A percentile compares a stretch with the other conserved stretches of the same genome.
Evolutionary conservation across 1,284 basidiomycete genomes (phyloP).

Genomic region (Ustilago crameri): DNA sequence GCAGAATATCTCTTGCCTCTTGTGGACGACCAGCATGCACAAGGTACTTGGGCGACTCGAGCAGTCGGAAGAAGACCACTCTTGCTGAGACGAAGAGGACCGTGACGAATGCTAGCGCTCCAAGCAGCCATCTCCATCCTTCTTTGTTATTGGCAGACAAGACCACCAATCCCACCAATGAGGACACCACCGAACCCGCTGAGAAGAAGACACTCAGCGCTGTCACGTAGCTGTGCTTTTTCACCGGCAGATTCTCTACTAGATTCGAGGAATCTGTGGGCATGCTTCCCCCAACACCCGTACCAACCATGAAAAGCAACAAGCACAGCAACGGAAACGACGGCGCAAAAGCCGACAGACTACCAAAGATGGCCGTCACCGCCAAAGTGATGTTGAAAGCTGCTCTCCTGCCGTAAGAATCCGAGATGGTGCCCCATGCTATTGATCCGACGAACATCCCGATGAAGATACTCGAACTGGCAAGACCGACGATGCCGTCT

Average conservation of each 20-base stretch:
- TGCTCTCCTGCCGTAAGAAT: constrained; percentile 76
- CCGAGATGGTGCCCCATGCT: constrained; percentile 67
- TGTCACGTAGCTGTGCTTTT: constrained; percentile 90
- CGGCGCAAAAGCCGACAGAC: constrained; percentile 81
- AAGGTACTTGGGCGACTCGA: constrained; percentile 80
- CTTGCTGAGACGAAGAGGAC: constrained; percentile 82
- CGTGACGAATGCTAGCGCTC: constrained; percentile 71
- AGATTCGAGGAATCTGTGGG: constrained; percentile 95
- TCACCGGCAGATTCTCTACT: constrained; percentile 90
- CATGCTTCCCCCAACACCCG: constrained; percentile 84
- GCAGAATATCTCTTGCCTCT: constrained; percentile 56
- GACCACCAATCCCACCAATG: constrained; percentile 43
- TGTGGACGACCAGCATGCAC: constrained; percentile 48
- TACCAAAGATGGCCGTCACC: constrained; percentile 87
- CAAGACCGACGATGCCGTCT: constrained; percentile 78
- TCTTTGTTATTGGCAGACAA: constrained; percentile 34
- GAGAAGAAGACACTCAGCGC: constrained; percentile 85
- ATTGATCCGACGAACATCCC: constrained; percentile 97
- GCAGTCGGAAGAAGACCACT: constrained; percentile 86
- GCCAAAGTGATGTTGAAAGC: constrained; percentile 93
- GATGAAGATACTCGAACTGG: constrained; percentile 83
- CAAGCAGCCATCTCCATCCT: constrained; percentile 53
- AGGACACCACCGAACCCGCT: constrained; percentile 49
- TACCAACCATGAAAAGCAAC: constrained; percentile 86
- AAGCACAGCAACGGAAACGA: constrained; percentile 80